These are phyloP conservation scores for Drechslerella coelobrocha DNA, from an alignment of 2,329 filamentous ascomycete species.

Conservation along the genomic window DNA sequence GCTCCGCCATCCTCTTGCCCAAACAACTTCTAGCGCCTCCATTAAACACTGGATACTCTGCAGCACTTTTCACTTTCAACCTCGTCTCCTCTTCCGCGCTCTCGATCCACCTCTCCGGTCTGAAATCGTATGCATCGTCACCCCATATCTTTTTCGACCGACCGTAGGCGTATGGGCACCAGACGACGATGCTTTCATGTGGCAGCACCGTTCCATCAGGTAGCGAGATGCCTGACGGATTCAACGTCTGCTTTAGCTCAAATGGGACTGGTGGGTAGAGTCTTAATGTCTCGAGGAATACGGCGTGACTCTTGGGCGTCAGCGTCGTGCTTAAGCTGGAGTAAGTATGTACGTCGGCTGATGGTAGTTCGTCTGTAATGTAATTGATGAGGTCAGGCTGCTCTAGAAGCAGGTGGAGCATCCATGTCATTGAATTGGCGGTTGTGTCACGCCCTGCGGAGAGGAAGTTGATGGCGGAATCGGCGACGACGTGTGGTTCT, in stretches of 20 bases:
- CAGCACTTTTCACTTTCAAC: conserved; percentile 26
- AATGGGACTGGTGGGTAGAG: conserved; percentile 71
- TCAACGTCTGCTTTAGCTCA: conserved; percentile 69
- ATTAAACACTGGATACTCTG: conserved; percentile 46
- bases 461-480: conserved; percentile 71
- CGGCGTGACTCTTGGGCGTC: conserved; percentile 58
- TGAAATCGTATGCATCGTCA: conserved; percentile 58
- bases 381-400: conserved; percentile 60
- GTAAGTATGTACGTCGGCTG: conserved; percentile 64
- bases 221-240: conserved; percentile 16
- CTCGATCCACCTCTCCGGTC: conserved; percentile 59
- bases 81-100: conserved; percentile 7
- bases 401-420: conserved; percentile 67
- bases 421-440: conserved; percentile 71
- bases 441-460: conserved; percentile 71
- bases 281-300: conserved; percentile 69
- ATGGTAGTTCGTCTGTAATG: conserved; percentile 60
- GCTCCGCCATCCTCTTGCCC: conserved; percentile 45
- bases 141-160: conserved; percentile 62
- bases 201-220: conserved; percentile 69
- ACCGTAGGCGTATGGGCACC: conserved; percentile 71
- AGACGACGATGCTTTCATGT: conserved; percentile 65
- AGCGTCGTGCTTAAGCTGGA: conserved; percentile 24
- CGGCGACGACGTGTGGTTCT: conserved; percentile 66
- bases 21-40: conserved; percentile 47